phyloP scores from a whole-genome alignment of 352 stramenopile species.

The Phytophthora pseudosyringae region DNA sequence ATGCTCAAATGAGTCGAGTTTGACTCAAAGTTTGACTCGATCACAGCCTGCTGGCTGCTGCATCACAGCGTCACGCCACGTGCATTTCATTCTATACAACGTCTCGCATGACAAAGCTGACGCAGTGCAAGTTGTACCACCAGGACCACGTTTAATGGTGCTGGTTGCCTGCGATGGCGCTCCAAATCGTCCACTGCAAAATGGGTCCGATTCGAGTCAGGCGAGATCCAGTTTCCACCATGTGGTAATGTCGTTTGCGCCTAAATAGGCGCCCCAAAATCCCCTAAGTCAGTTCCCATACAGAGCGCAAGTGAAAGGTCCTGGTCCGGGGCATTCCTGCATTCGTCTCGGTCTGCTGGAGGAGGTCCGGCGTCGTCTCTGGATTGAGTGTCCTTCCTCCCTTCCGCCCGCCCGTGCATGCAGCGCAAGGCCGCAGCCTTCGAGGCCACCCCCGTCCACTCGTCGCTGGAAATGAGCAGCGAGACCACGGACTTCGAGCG shows the following conservation, averaged over 20 bases:
- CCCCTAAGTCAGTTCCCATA: slow-evolving; percentile 40
- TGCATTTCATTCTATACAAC: too few relatives aligned
- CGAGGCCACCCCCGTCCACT: slow-evolving; percentile 31
- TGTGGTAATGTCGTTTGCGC: slow-evolving; percentile 10
- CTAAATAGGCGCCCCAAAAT: slow-evolving; percentile 8
- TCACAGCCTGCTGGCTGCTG: too few relatives aligned
- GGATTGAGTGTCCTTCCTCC: slow-evolving; percentile 7
- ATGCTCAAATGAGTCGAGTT: neutral
- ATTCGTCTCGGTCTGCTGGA: slow-evolving; percentile 6
- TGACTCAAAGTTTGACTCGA: too few relatives aligned
- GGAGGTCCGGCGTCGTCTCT: neutral
- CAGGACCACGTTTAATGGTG: too few relatives aligned
- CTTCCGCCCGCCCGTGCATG: slow-evolving; percentile 22
- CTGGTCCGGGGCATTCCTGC: slow-evolving; percentile 18
- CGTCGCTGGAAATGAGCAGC: slow-evolving; percentile 43
- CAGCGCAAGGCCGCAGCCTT: slow-evolving; percentile 36
- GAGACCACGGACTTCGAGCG: slow-evolving; percentile 67
- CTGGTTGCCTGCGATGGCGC: neutral
- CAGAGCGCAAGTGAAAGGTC: slow-evolving; percentile 19
- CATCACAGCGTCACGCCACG: too few relatives aligned
- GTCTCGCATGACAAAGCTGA: too few relatives aligned
- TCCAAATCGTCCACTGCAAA: slow-evolving; percentile 4
- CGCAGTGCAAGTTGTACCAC: too few relatives aligned
- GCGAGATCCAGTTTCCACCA: slow-evolving; percentile 30
- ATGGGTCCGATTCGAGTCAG: slow-evolving; percentile 7